These are phyloP conservation scores for Tetrapisispora phaffii DNA, from an alignment of 805 yeast species.

Conservation along the genomic window DNA sequence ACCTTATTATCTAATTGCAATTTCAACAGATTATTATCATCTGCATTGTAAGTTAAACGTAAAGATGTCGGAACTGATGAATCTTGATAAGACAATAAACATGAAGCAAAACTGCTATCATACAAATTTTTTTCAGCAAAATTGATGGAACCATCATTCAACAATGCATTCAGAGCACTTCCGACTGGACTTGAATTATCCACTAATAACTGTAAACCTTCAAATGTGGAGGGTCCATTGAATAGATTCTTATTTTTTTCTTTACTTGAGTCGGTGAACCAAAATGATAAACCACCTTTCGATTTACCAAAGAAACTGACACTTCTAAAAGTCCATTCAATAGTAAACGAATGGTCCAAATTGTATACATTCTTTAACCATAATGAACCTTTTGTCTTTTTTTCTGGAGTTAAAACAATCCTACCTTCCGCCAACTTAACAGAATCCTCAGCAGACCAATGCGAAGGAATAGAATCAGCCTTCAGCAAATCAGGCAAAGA, in stretches of 20 bases:
- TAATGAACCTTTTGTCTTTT: constrained; percentile 34
- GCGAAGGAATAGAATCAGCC: constrained; percentile 3
- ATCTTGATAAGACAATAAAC: constrained; percentile 51
- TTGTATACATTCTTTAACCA: constrained; percentile 33
- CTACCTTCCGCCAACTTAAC: constrained; percentile 43
- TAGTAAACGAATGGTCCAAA: constrained; percentile 39
- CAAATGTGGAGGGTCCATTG: constrained; percentile 49
- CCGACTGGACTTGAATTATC: constrained; percentile 42
- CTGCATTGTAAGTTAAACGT: constrained; percentile 49
- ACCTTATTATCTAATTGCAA: constrained; percentile 65
- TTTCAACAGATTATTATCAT: constrained; percentile 37
- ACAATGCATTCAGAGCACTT: constrained; percentile 45
- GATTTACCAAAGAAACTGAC: constrained; percentile 41
- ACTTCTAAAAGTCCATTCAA: constrained; percentile 56
- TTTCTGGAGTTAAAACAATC: constrained; percentile 39
- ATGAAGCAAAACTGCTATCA: constrained; percentile 40
- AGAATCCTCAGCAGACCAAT: constrained; percentile 34
- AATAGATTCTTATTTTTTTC: constrained; percentile 30
- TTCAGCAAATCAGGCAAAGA: constrained; percentile 30
- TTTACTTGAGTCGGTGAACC: constrained; percentile 34
- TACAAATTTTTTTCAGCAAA: constrained; percentile 21
- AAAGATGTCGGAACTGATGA: constrained; percentile 61
- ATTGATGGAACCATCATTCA: constrained; percentile 46
- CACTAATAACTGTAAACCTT: constrained; percentile 54
- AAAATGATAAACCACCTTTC: constrained; percentile 49